These are phyloP conservation scores for Sanghuangporus weigelae DNA, from an alignment of 1,284 basidiomycete genomes.

Conservation along the genomic window DNA sequence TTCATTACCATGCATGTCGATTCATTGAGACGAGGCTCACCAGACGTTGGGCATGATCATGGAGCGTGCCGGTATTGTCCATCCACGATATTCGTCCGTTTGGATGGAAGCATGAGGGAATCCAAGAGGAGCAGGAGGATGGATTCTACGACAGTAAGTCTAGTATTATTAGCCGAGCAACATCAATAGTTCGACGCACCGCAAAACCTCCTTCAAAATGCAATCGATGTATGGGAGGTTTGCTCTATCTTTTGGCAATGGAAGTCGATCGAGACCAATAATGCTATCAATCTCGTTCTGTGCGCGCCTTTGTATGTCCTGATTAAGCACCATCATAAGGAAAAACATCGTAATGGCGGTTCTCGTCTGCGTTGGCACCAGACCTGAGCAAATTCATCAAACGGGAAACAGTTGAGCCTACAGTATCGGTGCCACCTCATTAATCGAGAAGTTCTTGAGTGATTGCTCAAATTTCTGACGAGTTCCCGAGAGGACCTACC, in stretches of 20 bases:
- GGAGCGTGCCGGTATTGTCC: constrained; percentile 11
- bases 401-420: not conserved
- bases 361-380: not conserved
- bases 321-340: constrained; percentile 7
- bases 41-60: constrained; percentile 16
- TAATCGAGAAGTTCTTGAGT: not conserved
- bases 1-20: not conserved
- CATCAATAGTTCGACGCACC: constrained; percentile 17
- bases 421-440: constrained; percentile 1
- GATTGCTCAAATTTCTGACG: not conserved
- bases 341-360: constrained; percentile 1
- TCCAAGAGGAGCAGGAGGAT: not conserved
- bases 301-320: constrained; percentile 6
- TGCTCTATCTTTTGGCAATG: constrained; percentile 23
- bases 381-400: not conserved
- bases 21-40: not conserved
- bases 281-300: constrained; percentile 12
- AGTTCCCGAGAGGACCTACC: not conserved
- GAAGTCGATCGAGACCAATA: constrained; percentile 21
- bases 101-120: constrained; percentile 7
- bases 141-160: not conserved
- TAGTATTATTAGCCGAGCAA: not conserved
- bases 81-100: constrained; percentile 11
- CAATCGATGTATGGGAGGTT: constrained; percentile 27
- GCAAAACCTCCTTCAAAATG: constrained; percentile 25